Base-by-base conservation (phyloP, 768 basidiomycete genomes). In the Gymnopilus dilepis region DNA sequence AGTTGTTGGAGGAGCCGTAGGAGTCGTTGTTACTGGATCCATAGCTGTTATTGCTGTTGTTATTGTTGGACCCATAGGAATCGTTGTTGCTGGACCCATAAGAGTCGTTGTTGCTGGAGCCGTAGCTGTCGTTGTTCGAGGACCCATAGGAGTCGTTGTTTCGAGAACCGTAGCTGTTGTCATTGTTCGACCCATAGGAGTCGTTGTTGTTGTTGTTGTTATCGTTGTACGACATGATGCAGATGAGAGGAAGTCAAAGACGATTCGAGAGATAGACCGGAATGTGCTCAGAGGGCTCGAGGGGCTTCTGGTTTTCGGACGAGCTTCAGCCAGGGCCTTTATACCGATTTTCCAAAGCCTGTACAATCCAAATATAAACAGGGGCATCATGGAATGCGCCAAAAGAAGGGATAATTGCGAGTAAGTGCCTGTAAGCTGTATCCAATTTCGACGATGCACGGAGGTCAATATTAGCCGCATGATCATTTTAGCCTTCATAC, bases 11-110 rank as follows among this genome's bases (percentile, higher is more conserved):
- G 24, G 71, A 71, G 37, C 69, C 65, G 59, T 70, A 71, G 1
- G 63, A 66, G 55, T 71, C 54, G 52, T 68, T 72, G 43, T 59
- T 67, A 42, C 68, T 70, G 19, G 69, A 69, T 19, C 71, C 68
- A 37, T 69, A 70, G 30, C 63, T 66, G 37, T 67, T 63, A 53
- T 68, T 60, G 21, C 66, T 59, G 57, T 66, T n/a, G n/a, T n/a
- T 60, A 41, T 63, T 66, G 41, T 52, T 48, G 6, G 65, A 67
- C 1, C 70, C 67, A 41, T 72, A 71, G n/a, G n/a, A n/a, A n/a
- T n/a, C n/a, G 33, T 69, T 60, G 55, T 66, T 64, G 40, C 63
- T 62, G 24, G 68, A 69, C 8, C 68, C 64, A 30, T 70, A 69
- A 15, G 70, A 68, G 61, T 64, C 56, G 59, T 66, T 52, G 57